A percentile compares a stretch with the other conserved stretches of the same genome.
Conservation (phyloP, 139 green algal genomes). For the Coelastrella sp. region DNA sequence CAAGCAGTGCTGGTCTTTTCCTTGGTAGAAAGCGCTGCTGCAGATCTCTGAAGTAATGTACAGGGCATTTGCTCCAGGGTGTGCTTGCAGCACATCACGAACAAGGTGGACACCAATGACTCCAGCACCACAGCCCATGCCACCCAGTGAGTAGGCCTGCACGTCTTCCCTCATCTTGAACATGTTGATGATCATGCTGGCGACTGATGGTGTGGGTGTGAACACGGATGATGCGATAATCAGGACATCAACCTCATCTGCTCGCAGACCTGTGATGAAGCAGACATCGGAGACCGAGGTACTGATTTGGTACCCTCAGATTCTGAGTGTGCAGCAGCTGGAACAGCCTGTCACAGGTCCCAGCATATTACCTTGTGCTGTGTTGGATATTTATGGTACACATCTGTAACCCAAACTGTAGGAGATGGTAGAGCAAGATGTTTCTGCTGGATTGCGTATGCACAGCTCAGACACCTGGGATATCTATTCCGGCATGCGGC, state of each 20-base stretch:
- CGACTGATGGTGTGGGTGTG: slow-evolving; percentile 68
- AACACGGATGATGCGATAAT: slow-evolving; percentile 12
- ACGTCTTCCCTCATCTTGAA: slow-evolving; percentile 69
- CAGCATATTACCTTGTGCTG: no score
- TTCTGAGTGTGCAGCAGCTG: neutral
- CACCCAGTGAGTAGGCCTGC: slow-evolving; percentile 63
- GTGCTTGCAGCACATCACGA: slow-evolving; percentile 64
- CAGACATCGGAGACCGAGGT: neutral
- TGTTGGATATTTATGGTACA: no score
- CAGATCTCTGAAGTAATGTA: slow-evolving; percentile 53
- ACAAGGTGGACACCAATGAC: slow-evolving; percentile 71
- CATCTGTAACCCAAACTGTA: no score
- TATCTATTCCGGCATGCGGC: no score
- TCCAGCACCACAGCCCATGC: slow-evolving; percentile 74
- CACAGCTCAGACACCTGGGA: no score
- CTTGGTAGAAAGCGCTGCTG: slow-evolving; percentile 56
- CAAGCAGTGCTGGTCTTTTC: slow-evolving; percentile 62
- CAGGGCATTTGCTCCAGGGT: slow-evolving; percentile 46
- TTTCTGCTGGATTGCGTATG: no score
- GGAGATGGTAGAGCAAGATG: no score
- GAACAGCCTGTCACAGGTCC: no score
- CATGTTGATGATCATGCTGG: slow-evolving; percentile 75
- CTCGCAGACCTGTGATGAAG: neutral
- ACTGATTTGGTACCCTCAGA: neutral
- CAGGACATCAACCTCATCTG: slow-evolving; percentile 51